Evolutionary conservation across 768 basidiomycete species (phyloP).

Genomic region (Termitomyces sp.): DNA sequence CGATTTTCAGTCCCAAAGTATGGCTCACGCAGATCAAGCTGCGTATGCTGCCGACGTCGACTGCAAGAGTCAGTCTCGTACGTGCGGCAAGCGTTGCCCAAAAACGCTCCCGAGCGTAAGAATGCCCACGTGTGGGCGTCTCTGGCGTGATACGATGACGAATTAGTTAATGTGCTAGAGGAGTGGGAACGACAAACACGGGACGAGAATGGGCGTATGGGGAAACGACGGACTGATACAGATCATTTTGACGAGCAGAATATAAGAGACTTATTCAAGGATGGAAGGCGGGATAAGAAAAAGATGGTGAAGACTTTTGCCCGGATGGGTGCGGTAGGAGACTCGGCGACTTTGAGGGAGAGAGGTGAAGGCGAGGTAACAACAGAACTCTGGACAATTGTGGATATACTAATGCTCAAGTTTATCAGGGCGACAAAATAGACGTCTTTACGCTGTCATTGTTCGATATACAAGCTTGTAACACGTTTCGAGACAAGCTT

Average conservation of each 20-base stretch:
- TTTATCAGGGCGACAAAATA: conserved; percentile 36
- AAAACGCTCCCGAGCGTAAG: conserved; percentile 22
- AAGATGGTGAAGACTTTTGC: conserved; percentile 85
- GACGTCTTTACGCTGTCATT: conserved; percentile 45
- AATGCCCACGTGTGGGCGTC: conserved; percentile 61
- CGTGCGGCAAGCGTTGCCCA: conserved; percentile 51
- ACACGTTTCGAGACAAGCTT: conserved; percentile 34
- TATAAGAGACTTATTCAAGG: conserved; percentile 42
- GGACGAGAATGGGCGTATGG: conserved; percentile 32
- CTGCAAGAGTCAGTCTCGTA: conserved; percentile 47
- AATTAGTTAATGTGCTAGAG: conserved; percentile 60
- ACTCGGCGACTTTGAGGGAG: conserved; percentile 24
- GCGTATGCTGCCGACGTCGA: conserved; percentile 56
- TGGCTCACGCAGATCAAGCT: conserved; percentile 55
- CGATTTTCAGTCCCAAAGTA: conserved; percentile 39
- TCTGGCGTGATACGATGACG: conserved; percentile 78
- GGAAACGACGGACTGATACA: conserved; percentile 29
- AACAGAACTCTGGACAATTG: not conserved
- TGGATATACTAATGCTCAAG: not conserved
- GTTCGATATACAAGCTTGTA: conserved; percentile 41
- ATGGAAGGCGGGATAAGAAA: conserved; percentile 61
- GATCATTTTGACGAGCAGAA: conserved; percentile 34
- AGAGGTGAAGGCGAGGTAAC: conserved; percentile 31
- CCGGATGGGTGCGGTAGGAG: conserved; percentile 43
- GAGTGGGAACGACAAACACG: conserved; percentile 58